Conservation (phyloP, 331 rosid species). For the Malus hybrid region DNA sequence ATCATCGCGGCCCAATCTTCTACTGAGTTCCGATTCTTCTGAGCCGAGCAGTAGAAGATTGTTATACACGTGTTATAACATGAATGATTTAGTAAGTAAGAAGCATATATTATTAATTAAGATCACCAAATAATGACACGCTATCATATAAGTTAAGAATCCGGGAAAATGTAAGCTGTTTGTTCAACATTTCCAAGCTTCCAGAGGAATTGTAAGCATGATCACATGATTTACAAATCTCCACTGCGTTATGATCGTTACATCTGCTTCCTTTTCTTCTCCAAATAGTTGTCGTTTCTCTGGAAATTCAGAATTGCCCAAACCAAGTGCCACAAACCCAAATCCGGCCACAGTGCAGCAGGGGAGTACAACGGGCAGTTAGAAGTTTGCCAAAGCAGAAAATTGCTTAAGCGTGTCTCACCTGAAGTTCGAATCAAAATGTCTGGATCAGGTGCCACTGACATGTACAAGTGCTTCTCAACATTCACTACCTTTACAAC, state of each 20-base stretch:
- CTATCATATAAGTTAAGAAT: too few relatives aligned
- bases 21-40: too few relatives aligned
- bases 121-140: too few relatives aligned
- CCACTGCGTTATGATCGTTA: background rate
- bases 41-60: too few relatives aligned
- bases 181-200: too few relatives aligned
- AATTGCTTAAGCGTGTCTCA: constrained; percentile 49
- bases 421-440: constrained; percentile 47
- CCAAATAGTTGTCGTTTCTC: constrained; percentile 33
- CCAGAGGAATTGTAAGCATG: too few relatives aligned
- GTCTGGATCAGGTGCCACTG: constrained; percentile 43
- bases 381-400: constrained; percentile 52
- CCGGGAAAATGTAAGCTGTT: too few relatives aligned
- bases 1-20: too few relatives aligned
- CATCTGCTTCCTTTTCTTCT: constrained; percentile 38
- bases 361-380: constrained; percentile 37
- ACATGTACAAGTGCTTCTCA: constrained; percentile 44
- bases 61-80: too few relatives aligned
- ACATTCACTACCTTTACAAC: constrained; percentile 26
- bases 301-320: constrained; percentile 50
- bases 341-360: constrained; percentile 43
- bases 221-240: too few relatives aligned
- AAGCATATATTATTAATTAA: too few relatives aligned
- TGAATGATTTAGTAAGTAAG: too few relatives aligned
- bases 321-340: constrained; percentile 43